phyloP scores from a whole-genome alignment of 257 asterid species.

The Nicotiana sylvestris region DNA sequence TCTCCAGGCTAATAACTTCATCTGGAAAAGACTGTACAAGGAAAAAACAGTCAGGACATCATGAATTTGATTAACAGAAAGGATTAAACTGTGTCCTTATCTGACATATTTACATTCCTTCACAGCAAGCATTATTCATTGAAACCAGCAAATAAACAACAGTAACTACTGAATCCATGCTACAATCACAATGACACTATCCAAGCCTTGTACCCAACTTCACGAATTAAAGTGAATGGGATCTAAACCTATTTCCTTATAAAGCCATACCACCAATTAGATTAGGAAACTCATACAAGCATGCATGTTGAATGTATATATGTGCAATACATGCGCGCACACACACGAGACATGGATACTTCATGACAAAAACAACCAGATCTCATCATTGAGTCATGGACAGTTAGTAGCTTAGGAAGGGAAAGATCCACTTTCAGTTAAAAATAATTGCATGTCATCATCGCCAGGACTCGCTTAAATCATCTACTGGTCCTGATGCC shows the following conservation, averaged over 20 bases:
- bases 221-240: neutral
- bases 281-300: neutral
- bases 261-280: neutral
- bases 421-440: neutral
- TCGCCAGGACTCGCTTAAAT: neutral
- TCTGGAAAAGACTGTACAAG: conserved; percentile 72
- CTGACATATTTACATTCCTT: neutral
- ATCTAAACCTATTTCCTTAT: neutral
- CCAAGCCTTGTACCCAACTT: neutral
- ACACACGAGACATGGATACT: neutral
- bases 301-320: neutral
- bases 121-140: neutral
- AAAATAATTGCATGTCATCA: neutral
- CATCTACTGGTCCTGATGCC: neutral
- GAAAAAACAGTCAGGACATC: neutral
- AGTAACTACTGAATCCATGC: neutral
- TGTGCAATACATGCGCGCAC: neutral
- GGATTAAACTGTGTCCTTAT: neutral
- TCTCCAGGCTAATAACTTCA: conserved; percentile 69
- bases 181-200: neutral
- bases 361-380: neutral
- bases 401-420: neutral
- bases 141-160: neutral
- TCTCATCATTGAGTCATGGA: neutral
- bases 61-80: neutral